Evolutionary conservation across 306 rosid genomes (phyloP), one percentile per base, ranked within the genome.

Genomic region (Vigna reflexopilosa): DNA sequence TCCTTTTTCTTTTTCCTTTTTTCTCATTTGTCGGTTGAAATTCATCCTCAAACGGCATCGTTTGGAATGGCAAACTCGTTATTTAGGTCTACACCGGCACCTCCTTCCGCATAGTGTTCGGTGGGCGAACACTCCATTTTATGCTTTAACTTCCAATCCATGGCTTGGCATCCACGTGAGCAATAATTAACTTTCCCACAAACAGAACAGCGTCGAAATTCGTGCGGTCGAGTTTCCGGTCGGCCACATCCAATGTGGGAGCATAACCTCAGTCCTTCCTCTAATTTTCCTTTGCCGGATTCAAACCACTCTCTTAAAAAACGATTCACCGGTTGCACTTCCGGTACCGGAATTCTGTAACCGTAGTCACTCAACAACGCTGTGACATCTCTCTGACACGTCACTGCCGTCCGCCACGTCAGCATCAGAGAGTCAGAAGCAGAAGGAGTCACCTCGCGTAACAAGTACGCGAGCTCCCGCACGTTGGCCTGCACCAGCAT

Each of bases 111-210:
- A 87, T 85, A 82, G 66, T n/a, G 40, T 22, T 77, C 84, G 8
- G 32, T 36, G 48, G 88, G 90, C 15, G 77, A 51, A 64, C 98
- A 94, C 67, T 89, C 88, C 44, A 38, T 49, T 70, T 88, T 92
- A 24, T 94, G 98, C 2, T 91, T 61, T 68, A 87, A 56, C 74
- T 90, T 94, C 97, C 98, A 94, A 78, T 94, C 97, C 9, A 94
- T 67, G 50, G 97, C 91, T 65, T 94, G 98, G 56, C 98, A 94
- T 2, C 89, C 94, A 8, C 98, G 93, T 6, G 98, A 94, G 66
- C 98, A 94, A 64, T 94, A 94, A 6, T 90, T 92, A 16, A 83
- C 98, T 75, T 73, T 85, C 0, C 98, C 93, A 14, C 98, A 94
- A 16, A 90, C 93, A 0, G 98, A 90, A 74, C 98, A 94, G 67